phyloP scores from a whole-genome alignment of 2,329 filamentous ascomycete species.

The Ophiostoma ulmi region DNA sequence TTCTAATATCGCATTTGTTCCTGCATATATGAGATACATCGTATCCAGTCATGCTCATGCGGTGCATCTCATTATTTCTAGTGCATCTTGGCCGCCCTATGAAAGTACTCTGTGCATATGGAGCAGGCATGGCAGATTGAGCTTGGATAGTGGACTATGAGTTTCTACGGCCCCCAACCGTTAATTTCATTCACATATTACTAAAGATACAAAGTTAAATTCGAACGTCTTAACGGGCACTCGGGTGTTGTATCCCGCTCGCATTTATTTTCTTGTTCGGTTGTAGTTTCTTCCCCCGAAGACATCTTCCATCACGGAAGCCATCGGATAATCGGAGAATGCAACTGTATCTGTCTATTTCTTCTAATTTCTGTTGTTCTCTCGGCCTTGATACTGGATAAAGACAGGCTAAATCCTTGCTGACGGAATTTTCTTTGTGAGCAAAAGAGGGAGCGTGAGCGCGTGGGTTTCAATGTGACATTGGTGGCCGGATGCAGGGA shows the following conservation, averaged over 20 bases:
- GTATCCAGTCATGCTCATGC: background rate
- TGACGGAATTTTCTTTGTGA: background rate
- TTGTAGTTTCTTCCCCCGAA: background rate
- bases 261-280: background rate
- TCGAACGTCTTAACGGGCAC: background rate
- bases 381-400: conserved; percentile 6
- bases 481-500: background rate
- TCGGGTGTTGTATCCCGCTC: conserved; percentile 2
- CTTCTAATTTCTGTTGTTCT: background rate
- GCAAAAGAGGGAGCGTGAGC: background rate
- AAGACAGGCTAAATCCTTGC: background rate
- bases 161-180: background rate
- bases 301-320: background rate
- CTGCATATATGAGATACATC: background rate
- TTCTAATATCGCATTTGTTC: background rate
- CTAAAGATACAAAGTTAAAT: background rate
- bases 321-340: conserved; percentile 7
- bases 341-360: background rate
- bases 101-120: no score
- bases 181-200: background rate
- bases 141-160: background rate
- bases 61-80: conserved; percentile 3
- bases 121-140: background rate
- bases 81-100: no score
- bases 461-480: background rate